Percentiles rank a stretch among this genome's conserved stretches.
Conservation (phyloP, 1,284 basidiomycete genomes). For the Caloboletus firmus region DNA sequence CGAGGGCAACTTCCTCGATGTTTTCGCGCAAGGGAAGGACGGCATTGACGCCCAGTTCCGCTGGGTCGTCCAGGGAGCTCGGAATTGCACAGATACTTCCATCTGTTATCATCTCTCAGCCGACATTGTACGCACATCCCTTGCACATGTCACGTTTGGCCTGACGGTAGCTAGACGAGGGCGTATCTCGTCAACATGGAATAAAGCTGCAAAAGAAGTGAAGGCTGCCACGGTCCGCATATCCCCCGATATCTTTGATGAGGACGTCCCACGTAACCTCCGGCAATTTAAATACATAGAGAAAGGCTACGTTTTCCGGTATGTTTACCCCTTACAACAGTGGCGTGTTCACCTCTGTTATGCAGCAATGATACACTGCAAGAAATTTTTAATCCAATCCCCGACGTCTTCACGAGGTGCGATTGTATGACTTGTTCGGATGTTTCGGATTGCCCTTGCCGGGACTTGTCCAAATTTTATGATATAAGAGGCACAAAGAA, state of each 20-base stretch:
- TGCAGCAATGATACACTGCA: conserved; percentile 21
- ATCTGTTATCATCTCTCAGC: conserved; percentile 21
- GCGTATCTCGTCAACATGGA: conserved; percentile 44
- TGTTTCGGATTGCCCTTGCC: conserved; percentile 34
- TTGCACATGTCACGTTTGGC: not conserved
- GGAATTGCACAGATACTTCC: conserved; percentile 12
- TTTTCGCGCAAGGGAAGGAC: conserved; percentile 10
- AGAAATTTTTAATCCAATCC: conserved; percentile 23
- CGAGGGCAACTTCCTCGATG: not conserved
- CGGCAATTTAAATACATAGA: conserved; percentile 53
- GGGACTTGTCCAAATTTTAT: conserved; percentile 29
- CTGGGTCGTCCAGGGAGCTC: conserved; percentile 11
- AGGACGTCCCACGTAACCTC: conserved; percentile 45
- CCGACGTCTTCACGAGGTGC: conserved; percentile 31
- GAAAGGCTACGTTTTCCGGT: conserved; percentile 48
- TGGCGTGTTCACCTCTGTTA: conserved; percentile 6
- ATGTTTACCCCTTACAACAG: not conserved
- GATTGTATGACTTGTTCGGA: conserved; percentile 35
- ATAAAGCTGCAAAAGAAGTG: conserved; percentile 33
- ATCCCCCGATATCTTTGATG: conserved; percentile 48
- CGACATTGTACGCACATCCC: conserved; percentile 27
- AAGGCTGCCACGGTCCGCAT: conserved; percentile 48
- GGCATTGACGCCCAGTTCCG: conserved; percentile 11
- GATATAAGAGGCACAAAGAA: conserved; percentile 17
- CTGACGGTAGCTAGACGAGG: conserved; percentile 26